Percentiles rank a stretch among this genome's conserved stretches.
Evolutionary conservation across 805 yeast genomes (phyloP).

Genomic region (Saccharomyces jurei): DNA sequence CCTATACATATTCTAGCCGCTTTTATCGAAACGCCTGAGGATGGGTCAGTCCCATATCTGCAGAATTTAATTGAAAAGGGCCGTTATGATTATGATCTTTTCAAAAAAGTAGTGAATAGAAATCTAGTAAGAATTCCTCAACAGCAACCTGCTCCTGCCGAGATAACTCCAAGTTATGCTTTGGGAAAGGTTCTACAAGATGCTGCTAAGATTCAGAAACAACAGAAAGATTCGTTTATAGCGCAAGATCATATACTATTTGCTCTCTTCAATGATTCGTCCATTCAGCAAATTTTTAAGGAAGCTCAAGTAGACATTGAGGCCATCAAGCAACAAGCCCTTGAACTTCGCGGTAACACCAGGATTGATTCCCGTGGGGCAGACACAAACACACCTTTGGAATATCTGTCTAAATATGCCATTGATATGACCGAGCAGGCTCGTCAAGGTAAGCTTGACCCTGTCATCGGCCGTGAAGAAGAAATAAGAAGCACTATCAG

Average conservation of each 20-base stretch:
- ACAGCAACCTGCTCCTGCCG: slow-evolving; percentile 83
- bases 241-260: slow-evolving; percentile 91
- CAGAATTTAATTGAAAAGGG: slow-evolving; percentile 80
- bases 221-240: slow-evolving; percentile 83
- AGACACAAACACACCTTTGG: slow-evolving; percentile 77
- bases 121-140: slow-evolving; percentile 78
- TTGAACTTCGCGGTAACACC: slow-evolving; percentile 78
- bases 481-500: slow-evolving; percentile 93
- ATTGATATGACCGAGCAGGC: slow-evolving; percentile 91
- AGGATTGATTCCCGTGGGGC: slow-evolving; percentile 91
- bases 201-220: slow-evolving; percentile 70
- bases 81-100: slow-evolving; percentile 74
- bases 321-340: slow-evolving; percentile 67
- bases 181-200: slow-evolving; percentile 65
- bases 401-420: slow-evolving; percentile 83
- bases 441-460: slow-evolving; percentile 88
- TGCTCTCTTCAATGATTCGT: slow-evolving; percentile 73
- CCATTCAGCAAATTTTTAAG: slow-evolving; percentile 63
- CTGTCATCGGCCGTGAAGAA: slow-evolving; percentile 98
- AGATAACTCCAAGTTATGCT: slow-evolving; percentile 66
- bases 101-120: slow-evolving; percentile 74
- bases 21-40: slow-evolving; percentile 56
- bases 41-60: slow-evolving; percentile 54
- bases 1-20: slow-evolving; percentile 94
- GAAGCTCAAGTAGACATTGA: slow-evolving; percentile 62